Evolutionary conservation across 352 stramenopile species (phyloP), one percentile per base, ranked within the genome.

Genomic region (Phytophthora citrophthora): DNA sequence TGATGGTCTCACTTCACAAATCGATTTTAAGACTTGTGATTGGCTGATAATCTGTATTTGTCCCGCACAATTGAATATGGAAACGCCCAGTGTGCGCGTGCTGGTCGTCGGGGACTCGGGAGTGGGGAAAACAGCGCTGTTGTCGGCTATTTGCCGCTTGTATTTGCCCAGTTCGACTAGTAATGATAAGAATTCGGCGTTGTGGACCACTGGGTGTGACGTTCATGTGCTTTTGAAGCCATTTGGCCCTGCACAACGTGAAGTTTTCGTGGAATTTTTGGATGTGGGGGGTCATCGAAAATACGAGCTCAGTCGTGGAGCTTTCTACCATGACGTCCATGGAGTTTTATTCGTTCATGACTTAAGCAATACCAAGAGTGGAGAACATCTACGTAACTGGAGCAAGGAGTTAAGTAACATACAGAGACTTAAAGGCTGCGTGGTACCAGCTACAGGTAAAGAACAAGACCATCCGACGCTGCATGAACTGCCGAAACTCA

Each of bases 241-340:
- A 26, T 45, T 65, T 29, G 36, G 45, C 16, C 39, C 32, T 44
- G 34, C 53, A 9, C 72, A 76, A 46, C 76, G 71, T 13, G 74
- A 93, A 34, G 68, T 85, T 56, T 91, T 88, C 44, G 70, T 96
- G 12, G 88, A 96, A 71, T 94, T 96, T 40, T 64, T 95, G 16
- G 88, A 96, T 47, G 84, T 96, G 13, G 86, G 88, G 20, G 86
- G 88, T 10, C 85, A 96, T 62, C 76, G 79, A 29, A 83, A 90
- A 54, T 93, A 94, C 74, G 84, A 93, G 51, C 72, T 91, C 62
- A 94, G 85, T 58, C 82, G 88, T 13, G 54, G 64, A 5, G 85
- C 91, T 41, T 96, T 94, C 61, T 96, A 95, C 72, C 68, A 91
- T 50, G 72, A 94, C 52, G 72, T 95, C 2, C 86, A 96, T 32